Percentiles rank a stretch among this genome's conserved stretches.
Evolutionary conservation across 768 basidiomycete genomes (phyloP).

Genomic region (Tylopilus subfusipes): DNA sequence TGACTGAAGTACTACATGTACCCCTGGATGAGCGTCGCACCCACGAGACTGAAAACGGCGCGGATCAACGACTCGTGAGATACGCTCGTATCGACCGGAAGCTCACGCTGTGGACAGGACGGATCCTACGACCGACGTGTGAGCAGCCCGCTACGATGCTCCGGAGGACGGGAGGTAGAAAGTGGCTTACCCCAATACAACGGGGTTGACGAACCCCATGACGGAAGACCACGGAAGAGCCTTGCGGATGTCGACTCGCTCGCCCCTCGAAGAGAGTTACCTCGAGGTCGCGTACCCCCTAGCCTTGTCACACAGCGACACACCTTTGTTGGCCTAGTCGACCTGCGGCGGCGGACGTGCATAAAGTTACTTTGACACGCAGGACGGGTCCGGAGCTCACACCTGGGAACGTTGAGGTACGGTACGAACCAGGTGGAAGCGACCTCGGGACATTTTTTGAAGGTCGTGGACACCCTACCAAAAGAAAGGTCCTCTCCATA

Average conservation of each 20-base stretch:
- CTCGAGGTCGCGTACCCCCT: not conserved
- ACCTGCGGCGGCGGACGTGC: not conserved
- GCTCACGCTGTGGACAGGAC: constrained; percentile 1
- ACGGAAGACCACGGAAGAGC: not conserved
- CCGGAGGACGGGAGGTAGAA: not conserved
- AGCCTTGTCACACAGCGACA: not conserved
- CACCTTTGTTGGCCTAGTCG: not conserved
- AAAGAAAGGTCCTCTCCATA: not conserved
- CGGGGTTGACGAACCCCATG: not conserved
- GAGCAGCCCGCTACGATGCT: not conserved
- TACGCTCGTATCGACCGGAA: not conserved
- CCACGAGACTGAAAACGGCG: not conserved
- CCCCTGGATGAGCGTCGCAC: constrained; percentile 3
- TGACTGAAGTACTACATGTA: constrained; percentile 3
- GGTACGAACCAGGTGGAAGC: not conserved
- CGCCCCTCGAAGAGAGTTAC: not conserved
- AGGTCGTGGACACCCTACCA: not conserved
- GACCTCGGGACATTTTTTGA: not conserved
- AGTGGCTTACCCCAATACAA: constrained; percentile 2
- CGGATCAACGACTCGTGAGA: not conserved
- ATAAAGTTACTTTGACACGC: not conserved
- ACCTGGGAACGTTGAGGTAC: not conserved
- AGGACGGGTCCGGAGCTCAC: not conserved
- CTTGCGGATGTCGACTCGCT: not conserved
- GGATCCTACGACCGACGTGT: not conserved